A percentile compares a stretch with the other conserved stretches of the same genome.
Conservation (phyloP, 495 filamentous ascomycete species). For the Xylaria bambusicola region DNA sequence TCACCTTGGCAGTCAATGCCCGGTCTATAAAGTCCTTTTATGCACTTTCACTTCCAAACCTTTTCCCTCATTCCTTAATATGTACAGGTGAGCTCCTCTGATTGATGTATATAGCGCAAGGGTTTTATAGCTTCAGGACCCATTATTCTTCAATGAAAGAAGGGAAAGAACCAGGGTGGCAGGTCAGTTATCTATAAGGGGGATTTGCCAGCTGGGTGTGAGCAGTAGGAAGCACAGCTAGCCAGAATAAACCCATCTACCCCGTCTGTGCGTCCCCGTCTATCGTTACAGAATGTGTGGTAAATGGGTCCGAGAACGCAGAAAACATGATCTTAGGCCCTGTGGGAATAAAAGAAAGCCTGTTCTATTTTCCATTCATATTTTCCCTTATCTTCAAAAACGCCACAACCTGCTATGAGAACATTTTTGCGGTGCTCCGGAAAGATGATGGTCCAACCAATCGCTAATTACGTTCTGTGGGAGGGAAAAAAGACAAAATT, state of each 20-base stretch:
- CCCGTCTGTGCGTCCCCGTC: neutral
- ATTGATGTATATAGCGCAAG: neutral
- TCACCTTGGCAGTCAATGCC: neutral
- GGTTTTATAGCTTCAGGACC: neutral
- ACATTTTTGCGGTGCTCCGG: conserved; percentile 1
- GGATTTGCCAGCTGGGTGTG: too few relatives aligned
- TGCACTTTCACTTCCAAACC: too few relatives aligned
- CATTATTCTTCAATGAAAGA: too few relatives aligned
- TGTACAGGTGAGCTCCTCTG: neutral
- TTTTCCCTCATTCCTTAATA: neutral
- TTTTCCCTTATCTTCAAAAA: conserved; percentile 13
- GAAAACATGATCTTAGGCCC: neutral
- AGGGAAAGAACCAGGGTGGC: neutral
- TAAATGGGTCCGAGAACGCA: neutral
- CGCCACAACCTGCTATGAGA: conserved; percentile 17
- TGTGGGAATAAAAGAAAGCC: neutral
- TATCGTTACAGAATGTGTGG: conserved; percentile 16
- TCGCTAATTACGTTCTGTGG: neutral
- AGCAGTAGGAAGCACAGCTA: conserved; percentile 1
- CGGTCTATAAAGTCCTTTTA: neutral
- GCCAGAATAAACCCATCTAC: neutral
- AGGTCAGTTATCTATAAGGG: neutral
- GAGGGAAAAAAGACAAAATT: conserved; percentile 9
- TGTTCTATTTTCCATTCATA: conserved; percentile 15
- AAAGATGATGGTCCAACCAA: conserved; percentile 9